Percentiles rank a stretch among this genome's conserved stretches.
Conservation (phyloP, 805 yeast genomes). For the Metschnikowia drakensbergensis region DNA sequence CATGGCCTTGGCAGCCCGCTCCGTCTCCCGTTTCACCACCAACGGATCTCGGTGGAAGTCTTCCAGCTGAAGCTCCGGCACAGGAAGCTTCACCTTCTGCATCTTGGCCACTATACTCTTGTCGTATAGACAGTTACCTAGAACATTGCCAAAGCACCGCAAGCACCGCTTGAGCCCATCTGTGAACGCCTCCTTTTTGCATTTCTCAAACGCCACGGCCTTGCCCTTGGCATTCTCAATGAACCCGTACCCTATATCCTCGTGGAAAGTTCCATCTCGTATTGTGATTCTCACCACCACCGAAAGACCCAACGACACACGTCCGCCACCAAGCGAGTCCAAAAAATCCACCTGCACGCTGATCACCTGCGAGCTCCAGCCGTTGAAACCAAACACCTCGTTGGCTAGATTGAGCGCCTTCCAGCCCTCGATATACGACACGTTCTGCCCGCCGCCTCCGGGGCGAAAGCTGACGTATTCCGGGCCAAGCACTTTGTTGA, state of each 20-base stretch:
- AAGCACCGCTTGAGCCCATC: conserved; percentile 79
- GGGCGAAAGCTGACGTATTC: conserved; percentile 73
- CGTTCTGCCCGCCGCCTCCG: conserved; percentile 67
- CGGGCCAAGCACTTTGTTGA: conserved; percentile 56
- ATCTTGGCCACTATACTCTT: conserved; percentile 56
- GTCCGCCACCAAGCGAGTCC: conserved; percentile 53
- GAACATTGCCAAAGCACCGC: conserved; percentile 72
- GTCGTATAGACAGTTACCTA: conserved; percentile 84
- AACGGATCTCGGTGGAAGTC: conserved; percentile 38
- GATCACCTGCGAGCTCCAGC: conserved; percentile 75
- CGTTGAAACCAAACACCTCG: conserved; percentile 77
- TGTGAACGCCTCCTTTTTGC: conserved; percentile 81
- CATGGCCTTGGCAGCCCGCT: conserved; percentile 11
- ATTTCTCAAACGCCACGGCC: conserved; percentile 73
- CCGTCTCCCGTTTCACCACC: conserved; percentile 27
- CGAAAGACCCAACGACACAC: conserved; percentile 62
- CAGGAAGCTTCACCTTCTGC: conserved; percentile 35
- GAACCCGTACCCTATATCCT: conserved; percentile 72
- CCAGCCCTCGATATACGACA: conserved; percentile 81
- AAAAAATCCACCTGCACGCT: conserved; percentile 64
- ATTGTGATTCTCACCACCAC: conserved; percentile 68
- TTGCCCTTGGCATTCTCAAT: conserved; percentile 66
- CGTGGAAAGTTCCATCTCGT: conserved; percentile 78
- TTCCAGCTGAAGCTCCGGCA: conserved; percentile 27
- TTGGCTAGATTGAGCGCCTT: conserved; percentile 76